A percentile compares a stretch with the other conserved stretches of the same genome.
These are phyloP conservation scores for Solanum pennellii DNA, from an alignment of 257 asterid genomes.

Conservation along the genomic window DNA sequence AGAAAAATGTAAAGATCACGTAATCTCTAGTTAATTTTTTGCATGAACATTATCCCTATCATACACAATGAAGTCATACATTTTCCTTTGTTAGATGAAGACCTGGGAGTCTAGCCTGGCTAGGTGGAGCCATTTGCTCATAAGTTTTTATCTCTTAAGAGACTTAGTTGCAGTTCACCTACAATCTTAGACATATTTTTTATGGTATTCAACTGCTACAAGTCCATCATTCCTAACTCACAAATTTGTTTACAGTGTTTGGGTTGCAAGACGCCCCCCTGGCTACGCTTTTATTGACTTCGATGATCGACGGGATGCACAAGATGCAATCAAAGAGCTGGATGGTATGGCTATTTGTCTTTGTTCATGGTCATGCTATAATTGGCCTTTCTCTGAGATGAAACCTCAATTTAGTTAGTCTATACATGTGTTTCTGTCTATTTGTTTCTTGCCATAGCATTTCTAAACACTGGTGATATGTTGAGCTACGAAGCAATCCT, in stretches of 20 bases:
- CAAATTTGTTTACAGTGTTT: slow-evolving; percentile 45
- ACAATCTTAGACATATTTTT: not conserved
- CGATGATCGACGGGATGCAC: slow-evolving; percentile 87
- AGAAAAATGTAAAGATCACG: not conserved
- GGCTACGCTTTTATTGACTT: slow-evolving; percentile 92
- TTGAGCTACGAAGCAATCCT: not conserved
- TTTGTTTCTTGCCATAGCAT: not conserved
- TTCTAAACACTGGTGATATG: not conserved
- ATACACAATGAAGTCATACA: not conserved
- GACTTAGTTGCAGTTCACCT: not conserved
- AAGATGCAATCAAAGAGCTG: slow-evolving; percentile 76
- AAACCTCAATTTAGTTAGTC: not conserved
- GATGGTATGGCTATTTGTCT: slow-evolving; percentile 37
- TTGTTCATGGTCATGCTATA: not conserved
- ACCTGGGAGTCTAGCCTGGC: not conserved
- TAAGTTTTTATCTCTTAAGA: not conserved
- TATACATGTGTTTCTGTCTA: not conserved
- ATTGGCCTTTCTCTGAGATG: not conserved
- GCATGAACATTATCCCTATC: not conserved
- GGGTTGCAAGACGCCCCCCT: slow-evolving; percentile 98
- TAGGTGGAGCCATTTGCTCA: not conserved
- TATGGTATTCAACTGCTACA: not conserved
- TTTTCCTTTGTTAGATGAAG: not conserved
- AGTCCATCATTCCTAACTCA: not conserved
- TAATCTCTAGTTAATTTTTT: not conserved